Evolutionary conservation across 768 basidiomycete genomes (phyloP), one percentile per base, ranked within the genome.

Genomic region (Phaeotremella fagi): DNA sequence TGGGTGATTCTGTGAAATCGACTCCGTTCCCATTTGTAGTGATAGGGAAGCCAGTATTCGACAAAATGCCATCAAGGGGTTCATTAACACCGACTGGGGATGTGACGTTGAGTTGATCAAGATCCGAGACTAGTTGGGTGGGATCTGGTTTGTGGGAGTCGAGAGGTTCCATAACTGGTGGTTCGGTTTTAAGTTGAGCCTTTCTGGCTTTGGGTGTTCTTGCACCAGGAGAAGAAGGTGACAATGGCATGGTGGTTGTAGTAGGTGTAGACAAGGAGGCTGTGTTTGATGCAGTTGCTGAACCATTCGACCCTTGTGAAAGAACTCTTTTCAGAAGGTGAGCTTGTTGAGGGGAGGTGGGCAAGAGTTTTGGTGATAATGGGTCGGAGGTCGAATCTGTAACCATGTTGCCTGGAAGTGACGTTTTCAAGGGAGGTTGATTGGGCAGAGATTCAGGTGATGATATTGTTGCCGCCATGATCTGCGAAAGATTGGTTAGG

Each of bases 131-230:
- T 16, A 33, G 46, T 20, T 48, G 26, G 11, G 6, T 4, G 24
- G 28, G 18, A 33, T 27, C 28, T 6, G 24, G 24, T 41, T 20
- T 7, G 7, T 22, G 38, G 9, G 9, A 9, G 9, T n/a, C 33
- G 11, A 9, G 11, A 9, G 33, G 11, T 9, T 9, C 33, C 22
- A 6, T 20, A 20, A 22, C 20, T 6, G 18, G 7, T 41, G 9
- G 9, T 41, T 28, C 44, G 16, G 23, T 9, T 18, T 53, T 48
- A 11, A 64, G 44, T 14, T 37, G 23, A 3, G 52, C 54, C 25
- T 54, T 55, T 3, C 27, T 50, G 0, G 63, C 63, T 54, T 55
- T 57, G 4, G 63, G 66, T 3, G 66, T 64, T 16, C 57, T 48
- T 4, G 44, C 56, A 2, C 60, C 63, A 24, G 45, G 57, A 6